Conservation (phyloP, 345 rosid species). For the Arabidopsis thaliana region DNA sequence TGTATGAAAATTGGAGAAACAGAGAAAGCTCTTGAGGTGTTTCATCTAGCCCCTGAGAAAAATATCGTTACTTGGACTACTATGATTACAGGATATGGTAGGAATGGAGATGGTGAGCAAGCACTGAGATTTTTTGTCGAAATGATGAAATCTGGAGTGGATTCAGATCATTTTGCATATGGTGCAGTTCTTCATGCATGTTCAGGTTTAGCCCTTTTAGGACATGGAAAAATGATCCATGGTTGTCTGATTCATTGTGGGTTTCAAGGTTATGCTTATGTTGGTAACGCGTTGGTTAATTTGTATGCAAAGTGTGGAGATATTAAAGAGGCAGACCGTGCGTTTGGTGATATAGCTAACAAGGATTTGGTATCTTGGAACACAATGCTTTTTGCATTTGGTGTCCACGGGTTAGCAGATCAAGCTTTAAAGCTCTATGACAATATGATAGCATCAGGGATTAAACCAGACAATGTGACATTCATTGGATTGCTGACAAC, state of each 20-base stretch:
- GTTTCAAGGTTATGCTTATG: slow-evolving; percentile 58
- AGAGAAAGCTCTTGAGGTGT: slow-evolving; percentile 53
- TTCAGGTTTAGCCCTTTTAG: slow-evolving; percentile 63
- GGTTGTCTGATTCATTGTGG: slow-evolving; percentile 62
- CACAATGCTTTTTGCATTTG: slow-evolving; percentile 73
- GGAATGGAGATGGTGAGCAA: slow-evolving; percentile 64
- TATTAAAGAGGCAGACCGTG: slow-evolving; percentile 52
- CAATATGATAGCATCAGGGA: slow-evolving; percentile 58
- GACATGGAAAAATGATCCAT: slow-evolving; percentile 74
- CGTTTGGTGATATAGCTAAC: slow-evolving; percentile 56
- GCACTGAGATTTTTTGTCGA: slow-evolving; percentile 60
- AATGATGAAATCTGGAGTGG: slow-evolving; percentile 51
- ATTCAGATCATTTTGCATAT: slow-evolving; percentile 57
- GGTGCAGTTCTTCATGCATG: slow-evolving; percentile 80
- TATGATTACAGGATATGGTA: slow-evolving; percentile 70
- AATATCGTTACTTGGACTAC: slow-evolving; percentile 76
- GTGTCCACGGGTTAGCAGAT: slow-evolving; percentile 67
- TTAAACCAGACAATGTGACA: slow-evolving; percentile 73
- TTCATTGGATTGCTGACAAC: slow-evolving; percentile 73
- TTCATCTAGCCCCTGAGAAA: slow-evolving; percentile 57
- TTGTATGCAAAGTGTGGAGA: slow-evolving; percentile 86
- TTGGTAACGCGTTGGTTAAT: slow-evolving; percentile 73
- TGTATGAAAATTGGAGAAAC: slow-evolving; percentile 69
- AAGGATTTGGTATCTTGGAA: slow-evolving; percentile 82
- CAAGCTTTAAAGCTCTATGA: slow-evolving; percentile 62